Percentiles rank a stretch among this genome's conserved stretches.
Conservation (phyloP, 176 grass and related monocot genomes). For the Carex parvula region DNA sequence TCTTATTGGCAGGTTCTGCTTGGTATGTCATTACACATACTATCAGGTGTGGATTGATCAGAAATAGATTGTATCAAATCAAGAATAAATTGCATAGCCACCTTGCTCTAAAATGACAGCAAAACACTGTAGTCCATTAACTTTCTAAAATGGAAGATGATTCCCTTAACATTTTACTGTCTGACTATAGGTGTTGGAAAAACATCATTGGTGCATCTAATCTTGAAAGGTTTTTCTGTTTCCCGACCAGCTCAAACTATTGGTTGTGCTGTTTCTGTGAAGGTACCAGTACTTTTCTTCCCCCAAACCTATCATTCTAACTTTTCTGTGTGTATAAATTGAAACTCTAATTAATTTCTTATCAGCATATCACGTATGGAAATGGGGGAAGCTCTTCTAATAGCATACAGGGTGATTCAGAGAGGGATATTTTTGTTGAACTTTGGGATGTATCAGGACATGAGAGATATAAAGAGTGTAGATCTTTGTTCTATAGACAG, state of each 20-base stretch:
- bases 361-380: slow-evolving; percentile 84
- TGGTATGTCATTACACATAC: too few relatives aligned
- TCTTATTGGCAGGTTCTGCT: not conserved
- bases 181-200: slow-evolving; percentile 72
- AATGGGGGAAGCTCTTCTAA: slow-evolving; percentile 65
- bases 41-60: not conserved
- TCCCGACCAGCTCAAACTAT: slow-evolving; percentile 66
- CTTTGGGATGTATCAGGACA: slow-evolving; percentile 95
- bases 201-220: slow-evolving; percentile 78
- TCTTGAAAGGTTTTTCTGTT: slow-evolving; percentile 62
- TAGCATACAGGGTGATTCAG: slow-evolving; percentile 58
- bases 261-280: slow-evolving; percentile 62
- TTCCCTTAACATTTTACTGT: not conserved
- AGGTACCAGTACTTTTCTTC: slow-evolving; percentile 37
- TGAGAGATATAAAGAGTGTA: slow-evolving; percentile 79
- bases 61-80: not conserved
- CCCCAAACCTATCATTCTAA: not conserved
- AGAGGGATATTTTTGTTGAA: slow-evolving; percentile 91
- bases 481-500: slow-evolving; percentile 84
- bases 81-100: slow-evolving; percentile 11
- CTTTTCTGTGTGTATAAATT: not conserved
- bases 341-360: slow-evolving; percentile 18
- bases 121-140: not conserved
- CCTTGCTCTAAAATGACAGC: slow-evolving; percentile 5
- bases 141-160: slow-evolving; percentile 15